Percentiles rank a stretch among this genome's conserved stretches.
Evolutionary conservation across 306 rosid genomes (phyloP).

Genomic region (Lupinus albus): DNA sequence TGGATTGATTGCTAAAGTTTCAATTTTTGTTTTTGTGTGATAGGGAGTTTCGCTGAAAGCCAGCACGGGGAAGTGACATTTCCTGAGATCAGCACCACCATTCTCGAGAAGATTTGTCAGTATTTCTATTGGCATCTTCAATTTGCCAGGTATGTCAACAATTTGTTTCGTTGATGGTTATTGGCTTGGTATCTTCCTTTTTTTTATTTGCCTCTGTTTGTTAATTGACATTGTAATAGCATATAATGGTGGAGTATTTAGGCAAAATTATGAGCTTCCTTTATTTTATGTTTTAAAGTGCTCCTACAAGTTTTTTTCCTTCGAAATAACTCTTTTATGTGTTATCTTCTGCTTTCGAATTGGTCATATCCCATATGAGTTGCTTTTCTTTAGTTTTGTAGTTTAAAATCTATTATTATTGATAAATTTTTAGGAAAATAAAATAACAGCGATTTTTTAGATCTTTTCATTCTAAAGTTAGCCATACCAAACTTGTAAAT

Average conservation of each 20-base stretch:
- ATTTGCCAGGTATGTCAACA: slow-evolving; percentile 65
- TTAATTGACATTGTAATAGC: not conserved
- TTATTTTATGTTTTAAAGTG: no score
- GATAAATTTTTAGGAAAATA: no score
- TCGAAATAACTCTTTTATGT: no score
- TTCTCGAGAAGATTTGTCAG: slow-evolving; percentile 98
- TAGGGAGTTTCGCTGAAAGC: slow-evolving; percentile 89
- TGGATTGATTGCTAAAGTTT: not conserved
- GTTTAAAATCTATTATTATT: no score
- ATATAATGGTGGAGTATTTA: not conserved
- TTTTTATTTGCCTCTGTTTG: not conserved
- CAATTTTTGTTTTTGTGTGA: not conserved
- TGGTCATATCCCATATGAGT: no score
- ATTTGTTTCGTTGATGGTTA: not conserved
- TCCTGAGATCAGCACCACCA: slow-evolving; percentile 93
- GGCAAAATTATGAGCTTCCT: no score
- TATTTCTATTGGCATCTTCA: slow-evolving; percentile 96
- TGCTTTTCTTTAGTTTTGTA: no score
- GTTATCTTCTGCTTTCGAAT: no score
- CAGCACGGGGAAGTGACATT: slow-evolving; percentile 84
- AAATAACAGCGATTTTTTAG: no score
- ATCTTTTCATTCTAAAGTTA: no score
- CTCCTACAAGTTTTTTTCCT: no score
- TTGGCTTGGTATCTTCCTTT: not conserved
- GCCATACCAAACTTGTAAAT: no score